Base-by-base conservation (phyloP, 2,329 filamentous ascomycete genomes). In the Pseudogymnoascus sp. region DNA sequence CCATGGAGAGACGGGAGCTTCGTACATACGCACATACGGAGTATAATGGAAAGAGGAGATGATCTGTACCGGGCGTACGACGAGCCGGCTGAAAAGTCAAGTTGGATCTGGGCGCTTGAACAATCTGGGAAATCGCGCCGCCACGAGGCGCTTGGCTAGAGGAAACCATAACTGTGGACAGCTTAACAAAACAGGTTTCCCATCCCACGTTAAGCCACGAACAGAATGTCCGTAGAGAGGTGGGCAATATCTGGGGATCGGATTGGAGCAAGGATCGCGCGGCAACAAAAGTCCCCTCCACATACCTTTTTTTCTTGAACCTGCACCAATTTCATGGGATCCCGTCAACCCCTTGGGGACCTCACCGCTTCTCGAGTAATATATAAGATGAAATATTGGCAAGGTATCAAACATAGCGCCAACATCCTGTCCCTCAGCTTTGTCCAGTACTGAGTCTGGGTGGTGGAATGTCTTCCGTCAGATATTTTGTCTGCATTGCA, bases 241-340 rank as follows among this genome's bases (percentile, higher is more conserved):
- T 21, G 50, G 50, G 50, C 28, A 56, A 18, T 56, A 56, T 56
- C 50, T 56, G 50, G 50, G 50, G 50, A 56, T 56, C 28, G 50
- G 28, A 56, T 56, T 56, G 50, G 50, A 56, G 50, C 50, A 56
- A 56, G 50, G 50, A 56, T 56, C 50, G 50, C 28, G 50, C 50
- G 28, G 50, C 50, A 56, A 56, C 50, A 56, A 18, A 47, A 21
- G 25, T 33, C 16, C 50, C 50, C 28, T 31, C 47, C 28, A 56
- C 28, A 33, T 12, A 53, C 28, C 11, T 53, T 53, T 53, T 47
- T 53, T 12, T 4, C 47, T 18, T 16, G 47, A 53, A 31, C n/a
- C 47, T 53, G 10, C 47, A 5, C n/a, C 47, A 11, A 28, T 28
- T 53, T 33, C 50, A 56, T 14, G 50, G 50, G 50, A 50, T 56